phyloP scores from a whole-genome alignment of 2,329 filamentous ascomycete species.

The Myriosclerotinia duriaeana region DNA sequence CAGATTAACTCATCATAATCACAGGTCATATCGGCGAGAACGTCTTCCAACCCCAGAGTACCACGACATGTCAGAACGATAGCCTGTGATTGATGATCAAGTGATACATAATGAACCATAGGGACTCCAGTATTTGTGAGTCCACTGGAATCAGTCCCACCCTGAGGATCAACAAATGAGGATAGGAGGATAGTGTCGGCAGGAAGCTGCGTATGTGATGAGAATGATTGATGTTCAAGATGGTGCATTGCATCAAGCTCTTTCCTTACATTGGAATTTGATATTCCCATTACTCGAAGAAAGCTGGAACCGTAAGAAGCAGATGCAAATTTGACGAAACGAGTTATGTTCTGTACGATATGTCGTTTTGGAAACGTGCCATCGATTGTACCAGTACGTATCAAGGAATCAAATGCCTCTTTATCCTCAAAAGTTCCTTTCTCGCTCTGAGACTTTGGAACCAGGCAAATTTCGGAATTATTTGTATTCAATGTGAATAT shows the following conservation, averaged over 20 bases:
- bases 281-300: conserved; percentile 63
- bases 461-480: conserved; percentile 37
- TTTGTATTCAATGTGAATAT: conserved; percentile 61
- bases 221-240: conserved; percentile 62
- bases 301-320: conserved; percentile 66
- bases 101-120: conserved; percentile 56
- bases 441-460: conserved; percentile 39
- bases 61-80: conserved; percentile 56
- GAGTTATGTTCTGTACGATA: conserved; percentile 59
- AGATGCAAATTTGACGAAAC: conserved; percentile 66
- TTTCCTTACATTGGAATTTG: conserved; percentile 44
- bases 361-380: conserved; percentile 61
- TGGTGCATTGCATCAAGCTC: conserved; percentile 47
- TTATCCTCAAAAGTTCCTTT: conserved; percentile 36
- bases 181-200: conserved; percentile 57
- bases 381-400: conserved; percentile 52
- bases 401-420: conserved; percentile 35
- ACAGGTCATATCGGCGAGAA: conserved; percentile 58
- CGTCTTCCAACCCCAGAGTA: conserved; percentile 57
- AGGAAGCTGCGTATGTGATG: conserved; percentile 59
- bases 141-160: conserved; percentile 51
- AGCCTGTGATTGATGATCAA: conserved; percentile 57
- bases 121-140: conserved; percentile 53
- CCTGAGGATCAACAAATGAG: conserved; percentile 55
- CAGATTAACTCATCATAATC: conserved; percentile 52